Conservation (phyloP, 2,329 filamentous ascomycete genomes). For the Cordyceps militaris region DNA sequence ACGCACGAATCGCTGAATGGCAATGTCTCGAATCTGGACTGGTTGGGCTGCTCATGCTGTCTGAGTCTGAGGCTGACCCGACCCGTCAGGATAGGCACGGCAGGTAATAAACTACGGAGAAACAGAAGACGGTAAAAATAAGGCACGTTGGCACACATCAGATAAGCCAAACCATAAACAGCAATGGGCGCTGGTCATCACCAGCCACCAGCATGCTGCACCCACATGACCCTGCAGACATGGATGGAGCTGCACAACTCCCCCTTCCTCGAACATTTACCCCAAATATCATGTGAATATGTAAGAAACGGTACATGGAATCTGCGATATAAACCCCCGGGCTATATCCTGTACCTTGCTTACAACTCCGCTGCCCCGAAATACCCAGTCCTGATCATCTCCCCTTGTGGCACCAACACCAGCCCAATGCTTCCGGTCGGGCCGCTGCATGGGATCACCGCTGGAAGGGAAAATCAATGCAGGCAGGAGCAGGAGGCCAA, state of each 20-base stretch:
- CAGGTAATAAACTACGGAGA: neutral
- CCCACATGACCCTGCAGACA: neutral
- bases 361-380: neutral
- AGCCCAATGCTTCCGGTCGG: neutral
- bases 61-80: neutral
- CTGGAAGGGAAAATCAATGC: neutral
- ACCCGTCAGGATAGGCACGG: neutral
- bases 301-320: neutral
- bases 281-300: neutral
- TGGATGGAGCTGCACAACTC: neutral
- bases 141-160: neutral
- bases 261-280: neutral
- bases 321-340: neutral
- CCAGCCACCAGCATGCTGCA: neutral
- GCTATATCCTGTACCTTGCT: neutral
- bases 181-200: neutral
- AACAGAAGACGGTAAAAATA: neutral
- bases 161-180: neutral
- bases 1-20: constrained; percentile 1
- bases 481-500: neutral
- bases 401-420: neutral
- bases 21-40: constrained; percentile 5
- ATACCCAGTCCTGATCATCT: neutral
- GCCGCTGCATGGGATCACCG: neutral
- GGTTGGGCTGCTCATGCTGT: neutral